phyloP scores from a whole-genome alignment of 164 flowering plant species.

The Sextonia rubra region DNA sequence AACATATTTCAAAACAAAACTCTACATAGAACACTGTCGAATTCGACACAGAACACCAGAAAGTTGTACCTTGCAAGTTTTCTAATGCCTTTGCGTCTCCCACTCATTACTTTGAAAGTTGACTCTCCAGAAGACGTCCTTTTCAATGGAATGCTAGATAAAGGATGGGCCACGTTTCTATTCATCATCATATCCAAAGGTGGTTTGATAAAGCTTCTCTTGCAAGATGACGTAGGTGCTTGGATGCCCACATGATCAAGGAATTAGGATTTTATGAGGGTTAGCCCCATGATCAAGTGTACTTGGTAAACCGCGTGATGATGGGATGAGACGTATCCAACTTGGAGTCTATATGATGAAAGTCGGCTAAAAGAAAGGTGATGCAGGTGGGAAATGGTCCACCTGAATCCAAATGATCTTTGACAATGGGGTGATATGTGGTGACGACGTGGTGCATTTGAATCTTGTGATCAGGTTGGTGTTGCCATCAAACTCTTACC shows the following conservation, averaged over 20 bases:
- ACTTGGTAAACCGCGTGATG: too few relatives aligned
- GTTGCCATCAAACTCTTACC: constrained; percentile 40
- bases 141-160: neutral
- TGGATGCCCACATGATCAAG: too few relatives aligned
- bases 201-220: constrained; percentile 62
- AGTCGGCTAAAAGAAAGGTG: too few relatives aligned
- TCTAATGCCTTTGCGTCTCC: constrained; percentile 19
- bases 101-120: neutral
- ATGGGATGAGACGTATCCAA: too few relatives aligned
- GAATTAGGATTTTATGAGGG: too few relatives aligned
- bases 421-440: too few relatives aligned
- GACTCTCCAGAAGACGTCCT: neutral
- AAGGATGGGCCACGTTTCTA: neutral
- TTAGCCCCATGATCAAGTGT: too few relatives aligned
- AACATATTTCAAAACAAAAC: constrained; percentile 29
- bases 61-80: constrained; percentile 15
- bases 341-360: too few relatives aligned
- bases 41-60: constrained; percentile 13
- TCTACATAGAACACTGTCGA: constrained; percentile 39
- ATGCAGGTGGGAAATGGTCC: too few relatives aligned
- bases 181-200: constrained; percentile 37
- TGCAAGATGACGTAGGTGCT: too few relatives aligned
- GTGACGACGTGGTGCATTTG: constrained; percentile 73
- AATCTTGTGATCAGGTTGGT: too few relatives aligned
- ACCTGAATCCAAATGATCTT: too few relatives aligned